Base-by-base conservation (phyloP, 768 basidiomycete species). In the Serendipita indica region DNA sequence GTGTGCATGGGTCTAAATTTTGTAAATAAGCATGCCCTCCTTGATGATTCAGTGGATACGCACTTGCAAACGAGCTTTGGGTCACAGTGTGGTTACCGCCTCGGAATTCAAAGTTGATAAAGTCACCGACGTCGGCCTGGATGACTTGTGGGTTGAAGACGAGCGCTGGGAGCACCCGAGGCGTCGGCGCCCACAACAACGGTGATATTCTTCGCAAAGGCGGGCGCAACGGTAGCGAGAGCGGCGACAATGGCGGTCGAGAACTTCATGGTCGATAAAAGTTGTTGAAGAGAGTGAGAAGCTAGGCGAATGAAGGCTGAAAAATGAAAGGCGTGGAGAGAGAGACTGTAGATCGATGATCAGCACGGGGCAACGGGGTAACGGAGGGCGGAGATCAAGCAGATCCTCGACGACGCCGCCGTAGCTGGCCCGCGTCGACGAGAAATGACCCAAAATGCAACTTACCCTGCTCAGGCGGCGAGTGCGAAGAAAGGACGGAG, bases 41-140 rank as follows among this genome's bases (percentile, higher is more conserved):
- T 39, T 18, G 13, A 39, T 39, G 45, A 16, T 20, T 7, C 30
- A 3, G 32, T 10, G 35, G 10, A 33, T 18, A 54, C 49, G n/a
- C 12, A 54, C 49, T 54, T 18, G 20, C 49, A 30, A 54, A 54
- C 16, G 49, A 54, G 49, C 49, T 54, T 33, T 54, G 49, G 22
- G 49, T 54, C 4, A 54, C 49, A 28, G 49, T 54, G 22, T 54
- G 49, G 49, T 54, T 54, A 30, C 49, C 49, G 32, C 49, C 49
- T n/a, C 32, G 49, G 49, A 54, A 54, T 28, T 54, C 49, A 18
- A 54, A 54, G 25, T 54, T 54, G 22, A 54, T 54, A 10, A 54
- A 54, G 32, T 54, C 49, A 18, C 49, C 49, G 30, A 54, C 49
- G 22, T 18, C 49, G n/a, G 49, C 49, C 22, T 18, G 22, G 49